Evolutionary conservation across 768 basidiomycete species (phyloP).

Genomic region (Boletellus sp.): DNA sequence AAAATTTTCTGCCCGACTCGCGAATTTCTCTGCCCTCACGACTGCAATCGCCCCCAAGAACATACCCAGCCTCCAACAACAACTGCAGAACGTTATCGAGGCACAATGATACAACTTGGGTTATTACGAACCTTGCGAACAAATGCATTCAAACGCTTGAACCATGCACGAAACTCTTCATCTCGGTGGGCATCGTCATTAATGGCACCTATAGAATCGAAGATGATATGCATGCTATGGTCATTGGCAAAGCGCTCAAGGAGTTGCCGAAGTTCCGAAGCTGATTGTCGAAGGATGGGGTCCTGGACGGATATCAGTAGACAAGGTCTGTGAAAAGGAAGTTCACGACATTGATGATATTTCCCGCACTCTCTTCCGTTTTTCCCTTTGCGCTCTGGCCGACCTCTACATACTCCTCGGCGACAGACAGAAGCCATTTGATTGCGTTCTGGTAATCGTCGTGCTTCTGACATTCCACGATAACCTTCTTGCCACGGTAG

Average conservation of each 20-base stretch:
- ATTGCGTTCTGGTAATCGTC: slow-evolving; percentile 82
- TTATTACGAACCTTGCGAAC: slow-evolving; percentile 51
- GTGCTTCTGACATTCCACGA: slow-evolving; percentile 91
- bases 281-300: slow-evolving; percentile 51
- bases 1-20: slow-evolving; percentile 75
- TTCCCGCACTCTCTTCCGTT: slow-evolving; percentile 25
- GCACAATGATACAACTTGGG: background rate
- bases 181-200: slow-evolving; percentile 75
- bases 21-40: slow-evolving; percentile 58
- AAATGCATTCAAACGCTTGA: slow-evolving; percentile 56
- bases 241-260: slow-evolving; percentile 90
- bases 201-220: slow-evolving; percentile 67
- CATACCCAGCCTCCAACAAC: slow-evolving; percentile 78
- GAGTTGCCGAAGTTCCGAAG: slow-evolving; percentile 66
- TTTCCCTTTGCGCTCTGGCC: slow-evolving; percentile 39
- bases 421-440: slow-evolving; percentile 62
- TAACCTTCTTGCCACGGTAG: slow-evolving; percentile 88
- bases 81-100: slow-evolving; percentile 36
- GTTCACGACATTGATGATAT: slow-evolving; percentile 13
- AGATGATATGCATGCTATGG: slow-evolving; percentile 58
- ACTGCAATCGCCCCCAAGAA: slow-evolving; percentile 75
- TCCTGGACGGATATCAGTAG: slow-evolving; percentile 38
- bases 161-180: slow-evolving; percentile 72
- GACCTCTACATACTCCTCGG: slow-evolving; percentile 61
- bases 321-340: slow-evolving; percentile 1